These are phyloP conservation scores for Raffaelea albimanens DNA, from an alignment of 2,329 filamentous ascomycete genomes.

Conservation along the genomic window DNA sequence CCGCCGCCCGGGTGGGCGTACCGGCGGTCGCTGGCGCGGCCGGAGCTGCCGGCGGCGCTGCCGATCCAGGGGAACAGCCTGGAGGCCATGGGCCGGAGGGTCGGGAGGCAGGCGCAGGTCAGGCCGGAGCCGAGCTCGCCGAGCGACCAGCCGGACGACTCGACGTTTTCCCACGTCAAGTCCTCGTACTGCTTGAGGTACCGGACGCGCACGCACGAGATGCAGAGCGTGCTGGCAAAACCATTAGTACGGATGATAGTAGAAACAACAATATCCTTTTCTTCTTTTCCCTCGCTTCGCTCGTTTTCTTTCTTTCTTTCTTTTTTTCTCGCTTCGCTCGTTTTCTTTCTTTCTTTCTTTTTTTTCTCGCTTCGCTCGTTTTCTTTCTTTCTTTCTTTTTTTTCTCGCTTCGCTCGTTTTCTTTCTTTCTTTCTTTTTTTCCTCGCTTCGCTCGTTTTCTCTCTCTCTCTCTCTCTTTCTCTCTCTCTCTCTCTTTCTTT, in stretches of 20 bases:
- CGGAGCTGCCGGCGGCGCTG: background rate
- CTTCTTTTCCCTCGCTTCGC: background rate
- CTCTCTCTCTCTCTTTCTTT: too few species aligned
- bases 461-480: too few species aligned
- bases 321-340: background rate
- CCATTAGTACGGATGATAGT: too few species aligned
- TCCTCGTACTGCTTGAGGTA: conserved; percentile 24
- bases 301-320: background rate
- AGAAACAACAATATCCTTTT: background rate
- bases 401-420: too few species aligned
- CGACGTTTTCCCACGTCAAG: conserved; percentile 27
- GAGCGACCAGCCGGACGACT: conserved; percentile 25
- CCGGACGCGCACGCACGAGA: conserved; percentile 28
- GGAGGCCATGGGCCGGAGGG: conserved; percentile 20
- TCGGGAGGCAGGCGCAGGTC: conserved; percentile 26
- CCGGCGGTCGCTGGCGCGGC: background rate
- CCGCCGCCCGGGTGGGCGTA: background rate
- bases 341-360: too few species aligned
- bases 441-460: too few species aligned
- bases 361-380: too few species aligned
- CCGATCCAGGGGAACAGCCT: conserved; percentile 1
- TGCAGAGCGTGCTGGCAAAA: conserved; percentile 20
- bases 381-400: too few species aligned
- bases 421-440: too few species aligned
- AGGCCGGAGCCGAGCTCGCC: conserved; percentile 25